Base-by-base conservation (phyloP, 2,329 filamentous ascomycete genomes). In the Hypomyces rosellus region DNA sequence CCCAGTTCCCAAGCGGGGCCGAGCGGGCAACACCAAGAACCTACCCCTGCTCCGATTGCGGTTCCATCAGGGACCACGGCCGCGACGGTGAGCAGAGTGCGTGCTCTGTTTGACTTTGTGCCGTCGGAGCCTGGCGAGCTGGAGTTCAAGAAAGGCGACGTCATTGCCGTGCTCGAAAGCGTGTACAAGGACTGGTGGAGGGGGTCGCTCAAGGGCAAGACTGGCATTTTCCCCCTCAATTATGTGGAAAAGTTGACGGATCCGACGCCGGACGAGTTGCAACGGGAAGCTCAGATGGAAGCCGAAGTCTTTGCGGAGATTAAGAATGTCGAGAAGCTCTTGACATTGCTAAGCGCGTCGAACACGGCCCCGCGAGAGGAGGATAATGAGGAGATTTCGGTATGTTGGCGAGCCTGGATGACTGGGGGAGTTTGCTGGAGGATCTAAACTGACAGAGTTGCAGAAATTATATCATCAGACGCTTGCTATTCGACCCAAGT, bases 111-210 rank as follows among this genome's bases (percentile, higher is more conserved):
- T 66, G 93, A 99, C 68, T 99, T 99, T 68, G 84, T 87, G 46
- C 92, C 93, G 2, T 95, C 91, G 0, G 93, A 99, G 67, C 83
- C 90, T 0, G 93, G 92, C 44, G 93, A 99, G 72, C 76, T 99
- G 54, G 90, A 95, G 59, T 99, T 99, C 68, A 87, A 91, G 59
- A 96, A 95, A 72, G 92, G 93, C 25, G 93, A 99, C 65, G 86
- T 97, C 38, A 99, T 99, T 67, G 92, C 93, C 1, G 93, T 99
- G 14, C 77, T 99, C 38, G 93, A 97, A 69, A 96, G 91, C 1
- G 93, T 97, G 2, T 99, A 95, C 74, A 99, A 97, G 70, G 93
- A 99, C 69, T 99, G 93, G 93, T 99, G 93, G 93, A 92, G 95
- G 61, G 93, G 93, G 1, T 95, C 91, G 39, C 74, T 99, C 52